These are phyloP conservation scores for Calonectria multiphialidica DNA, from an alignment of 2,329 filamentous ascomycete species.

Conservation along the genomic window DNA sequence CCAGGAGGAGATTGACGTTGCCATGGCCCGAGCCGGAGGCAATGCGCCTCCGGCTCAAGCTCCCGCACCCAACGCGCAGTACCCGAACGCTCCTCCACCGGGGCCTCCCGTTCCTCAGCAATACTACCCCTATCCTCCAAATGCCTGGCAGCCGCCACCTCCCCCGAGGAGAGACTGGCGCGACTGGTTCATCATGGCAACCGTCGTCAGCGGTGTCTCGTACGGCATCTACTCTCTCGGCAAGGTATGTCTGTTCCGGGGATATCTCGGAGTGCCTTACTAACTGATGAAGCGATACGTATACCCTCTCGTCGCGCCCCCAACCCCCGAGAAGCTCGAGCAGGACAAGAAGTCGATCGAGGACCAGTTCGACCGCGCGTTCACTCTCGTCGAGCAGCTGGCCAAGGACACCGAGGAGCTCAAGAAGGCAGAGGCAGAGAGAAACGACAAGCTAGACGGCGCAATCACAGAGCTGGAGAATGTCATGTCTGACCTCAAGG, in stretches of 20 bases:
- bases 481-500: conserved; percentile 85
- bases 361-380: conserved; percentile 92
- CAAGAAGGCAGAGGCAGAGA: conserved; percentile 86
- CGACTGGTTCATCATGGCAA: conserved; percentile 99
- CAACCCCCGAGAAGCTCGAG: conserved; percentile 92
- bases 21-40: conserved; percentile 81
- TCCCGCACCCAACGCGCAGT: conserved; percentile 51
- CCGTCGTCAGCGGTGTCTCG: conserved; percentile 87
- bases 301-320: conserved; percentile 89
- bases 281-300: conserved; percentile 80
- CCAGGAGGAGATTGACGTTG: conserved; percentile 91
- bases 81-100: conserved; percentile 59
- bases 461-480: conserved; percentile 87
- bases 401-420: conserved; percentile 89
- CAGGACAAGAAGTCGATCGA: conserved; percentile 95
- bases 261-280: neutral
- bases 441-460: conserved; percentile 85
- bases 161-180: conserved; percentile 91
- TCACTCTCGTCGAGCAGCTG: conserved; percentile 91
- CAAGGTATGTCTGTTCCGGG: conserved; percentile 69
- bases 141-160: conserved; percentile 70
- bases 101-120: conserved; percentile 58
- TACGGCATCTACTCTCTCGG: conserved; percentile 91
- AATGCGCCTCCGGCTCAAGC: conserved; percentile 56
- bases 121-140: conserved; percentile 63